phyloP scores from a whole-genome alignment of 768 basidiomycete genomes.

The Calocera viscosa region DNA sequence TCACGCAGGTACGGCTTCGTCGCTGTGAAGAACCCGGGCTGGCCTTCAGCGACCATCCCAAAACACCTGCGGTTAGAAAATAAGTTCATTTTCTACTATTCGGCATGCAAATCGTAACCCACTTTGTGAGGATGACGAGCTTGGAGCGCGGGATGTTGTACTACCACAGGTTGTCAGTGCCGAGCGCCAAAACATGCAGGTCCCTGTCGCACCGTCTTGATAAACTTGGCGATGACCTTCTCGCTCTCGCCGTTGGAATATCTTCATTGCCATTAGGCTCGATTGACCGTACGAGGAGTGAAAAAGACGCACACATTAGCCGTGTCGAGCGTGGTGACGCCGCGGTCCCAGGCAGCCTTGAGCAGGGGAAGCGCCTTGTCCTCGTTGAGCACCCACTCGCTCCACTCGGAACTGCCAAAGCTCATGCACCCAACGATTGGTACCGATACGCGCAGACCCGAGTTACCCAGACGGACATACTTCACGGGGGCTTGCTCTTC shows the following conservation, averaged over 20 bases:
- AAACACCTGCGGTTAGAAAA: background rate
- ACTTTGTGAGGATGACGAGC: constrained; percentile 36
- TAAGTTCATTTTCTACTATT: background rate
- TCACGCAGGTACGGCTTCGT: constrained; percentile 11
- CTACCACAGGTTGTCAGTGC: background rate
- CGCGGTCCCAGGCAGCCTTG: constrained; percentile 48
- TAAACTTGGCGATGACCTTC: constrained; percentile 34
- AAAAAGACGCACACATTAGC: constrained; percentile 32
- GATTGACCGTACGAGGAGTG: no score
- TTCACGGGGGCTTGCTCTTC: background rate
- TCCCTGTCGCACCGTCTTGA: constrained; percentile 23
- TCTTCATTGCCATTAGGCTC: no score
- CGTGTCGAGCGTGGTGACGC: constrained; percentile 44
- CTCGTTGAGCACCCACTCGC: constrained; percentile 41
- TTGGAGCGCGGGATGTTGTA: constrained; percentile 30
- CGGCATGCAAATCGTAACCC: constrained; percentile 13
- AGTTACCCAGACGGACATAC: constrained; percentile 36
- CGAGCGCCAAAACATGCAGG: background rate
- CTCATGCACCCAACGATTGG: constrained; percentile 54
- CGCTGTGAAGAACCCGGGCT: background rate
- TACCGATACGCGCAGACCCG: constrained; percentile 51
- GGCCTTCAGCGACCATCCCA: constrained; percentile 14
- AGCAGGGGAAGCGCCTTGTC: constrained; percentile 43
- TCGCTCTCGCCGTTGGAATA: constrained; percentile 35
- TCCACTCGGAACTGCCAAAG: constrained; percentile 45